Conservation (phyloP, 1,284 basidiomycete genomes). For the Pisolithus thermaeus region DNA sequence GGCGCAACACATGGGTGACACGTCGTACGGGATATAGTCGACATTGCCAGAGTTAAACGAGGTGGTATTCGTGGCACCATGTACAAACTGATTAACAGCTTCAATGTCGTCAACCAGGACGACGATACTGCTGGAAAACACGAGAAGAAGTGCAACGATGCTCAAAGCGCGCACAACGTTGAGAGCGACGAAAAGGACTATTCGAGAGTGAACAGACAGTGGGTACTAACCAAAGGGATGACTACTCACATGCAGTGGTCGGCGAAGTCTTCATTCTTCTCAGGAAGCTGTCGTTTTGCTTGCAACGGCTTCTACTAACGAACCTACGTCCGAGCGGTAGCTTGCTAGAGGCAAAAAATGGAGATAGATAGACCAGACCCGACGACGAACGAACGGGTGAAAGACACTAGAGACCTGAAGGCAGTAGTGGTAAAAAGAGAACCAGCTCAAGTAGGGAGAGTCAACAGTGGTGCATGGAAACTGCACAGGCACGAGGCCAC, state of each 20-base stretch:
- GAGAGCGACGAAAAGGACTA: conserved; percentile 70
- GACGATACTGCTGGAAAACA: conserved; percentile 74
- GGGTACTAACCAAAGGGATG: not conserved
- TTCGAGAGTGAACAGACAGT: not conserved
- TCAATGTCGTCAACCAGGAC: conserved; percentile 78
- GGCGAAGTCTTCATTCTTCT: not conserved
- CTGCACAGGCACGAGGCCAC: not conserved
- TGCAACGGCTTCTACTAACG: not conserved
- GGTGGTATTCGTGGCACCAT: conserved; percentile 29
- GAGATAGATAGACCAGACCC: not conserved
- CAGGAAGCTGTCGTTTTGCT: not conserved
- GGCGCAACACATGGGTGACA: not conserved
- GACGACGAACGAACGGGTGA: not conserved
- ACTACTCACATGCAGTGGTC: not conserved
- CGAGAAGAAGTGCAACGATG: conserved; percentile 68
- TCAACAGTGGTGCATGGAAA: not conserved
- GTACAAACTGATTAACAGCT: conserved; percentile 62
- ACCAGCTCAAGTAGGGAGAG: not conserved
- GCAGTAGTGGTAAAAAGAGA: not conserved
- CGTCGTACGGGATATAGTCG: conserved; percentile 69
- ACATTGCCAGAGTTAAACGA: conserved; percentile 37
- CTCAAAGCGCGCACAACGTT: conserved; percentile 74
- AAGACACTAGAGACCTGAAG: not conserved
- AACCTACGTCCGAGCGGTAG: not conserved
- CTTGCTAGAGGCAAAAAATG: not conserved